Base-by-base conservation (phyloP, 768 basidiomycete genomes). In the Suillus subaureus region DNA sequence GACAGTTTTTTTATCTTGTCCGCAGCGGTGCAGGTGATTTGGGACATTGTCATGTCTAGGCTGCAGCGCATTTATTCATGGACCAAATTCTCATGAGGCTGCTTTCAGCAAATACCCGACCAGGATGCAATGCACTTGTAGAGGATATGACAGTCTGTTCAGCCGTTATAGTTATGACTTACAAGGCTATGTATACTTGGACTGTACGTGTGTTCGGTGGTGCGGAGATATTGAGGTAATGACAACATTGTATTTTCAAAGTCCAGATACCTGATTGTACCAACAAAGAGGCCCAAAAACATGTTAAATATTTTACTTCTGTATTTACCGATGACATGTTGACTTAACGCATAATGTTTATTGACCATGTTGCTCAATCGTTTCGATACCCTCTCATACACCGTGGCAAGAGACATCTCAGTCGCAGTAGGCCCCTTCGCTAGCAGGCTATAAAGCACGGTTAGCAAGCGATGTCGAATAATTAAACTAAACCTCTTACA, bases 351-450 rank as follows among this genome's bases (percentile, higher is more conserved):
- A 4, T 21, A 55, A 6, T n/a, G 31, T 6, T 58, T 40, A 40
- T 40, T 11, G 37, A 35, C 13, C 16, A 28, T 5, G 39, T 60
- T 21, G 26, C 16, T 21, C 57, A 28, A 39, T 60, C 28, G 39
- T 23, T 28, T 40, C n/a, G 16, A 26, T 58, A 40, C 16, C 39
- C 39, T 26, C 23, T 40, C 26, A 28, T 42, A 21, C 26, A 42
- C 40, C 16, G 1, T 42, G 3, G 18, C 23, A 64, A 39, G 40
- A 63, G 16, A n/a, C 16, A 12, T 40, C 67, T 84, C 71, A 94
- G 76, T 95, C 93, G 71, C 89, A 90, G 78, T 92, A 94, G 26
- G 92, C 93, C 31, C 93, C 93, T 61, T 88, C 78, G 72, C 83
- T 93, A 56, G 93, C 93, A 64, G 93, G 90, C 93, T 94, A 70